Percentiles rank a stretch among this genome's conserved stretches.
phyloP scores from a whole-genome alignment of 192 early-diverging fungal genomes.

The Coemansia sp. region DNA sequence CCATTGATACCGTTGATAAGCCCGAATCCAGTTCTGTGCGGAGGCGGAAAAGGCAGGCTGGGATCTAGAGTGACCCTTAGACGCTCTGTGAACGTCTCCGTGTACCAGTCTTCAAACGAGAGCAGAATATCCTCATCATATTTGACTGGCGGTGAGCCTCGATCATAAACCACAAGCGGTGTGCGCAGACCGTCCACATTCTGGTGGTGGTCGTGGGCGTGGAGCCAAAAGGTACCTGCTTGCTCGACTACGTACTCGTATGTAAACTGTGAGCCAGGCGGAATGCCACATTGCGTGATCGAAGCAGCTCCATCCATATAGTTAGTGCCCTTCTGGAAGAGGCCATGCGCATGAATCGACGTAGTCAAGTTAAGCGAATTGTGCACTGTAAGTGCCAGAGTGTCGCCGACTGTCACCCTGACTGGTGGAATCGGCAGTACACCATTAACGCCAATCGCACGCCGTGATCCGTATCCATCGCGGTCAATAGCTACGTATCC shows the following conservation, averaged over 20 bases:
- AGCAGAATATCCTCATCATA: constrained; percentile 71
- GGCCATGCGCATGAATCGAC: constrained; percentile 74
- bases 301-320: constrained; percentile 70
- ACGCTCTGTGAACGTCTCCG: constrained; percentile 59
- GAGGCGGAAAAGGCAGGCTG: constrained; percentile 60
- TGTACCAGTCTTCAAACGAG: constrained; percentile 73
- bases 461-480: constrained; percentile 63
- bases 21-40: constrained; percentile 57
- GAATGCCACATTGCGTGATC: constrained; percentile 77
- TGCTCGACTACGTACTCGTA: constrained; percentile 69
- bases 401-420: constrained; percentile 20
- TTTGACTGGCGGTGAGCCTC: constrained; percentile 38
- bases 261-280: constrained; percentile 62
- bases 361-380: constrained; percentile 66
- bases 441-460: constrained; percentile 70
- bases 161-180: constrained; percentile 68
- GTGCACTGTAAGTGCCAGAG: constrained; percentile 33
- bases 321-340: constrained; percentile 72
- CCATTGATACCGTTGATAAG: constrained; percentile 52
- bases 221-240: constrained; percentile 84
- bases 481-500: constrained; percentile 66
- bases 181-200: constrained; percentile 79
- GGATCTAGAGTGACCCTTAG: constrained; percentile 52
- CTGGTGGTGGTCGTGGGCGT: constrained; percentile 69
- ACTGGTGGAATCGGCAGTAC: too few relatives aligned